These are phyloP conservation scores for Amphicarpaea edgeworthii DNA, from an alignment of 306 rosid species.

Conservation along the genomic window DNA sequence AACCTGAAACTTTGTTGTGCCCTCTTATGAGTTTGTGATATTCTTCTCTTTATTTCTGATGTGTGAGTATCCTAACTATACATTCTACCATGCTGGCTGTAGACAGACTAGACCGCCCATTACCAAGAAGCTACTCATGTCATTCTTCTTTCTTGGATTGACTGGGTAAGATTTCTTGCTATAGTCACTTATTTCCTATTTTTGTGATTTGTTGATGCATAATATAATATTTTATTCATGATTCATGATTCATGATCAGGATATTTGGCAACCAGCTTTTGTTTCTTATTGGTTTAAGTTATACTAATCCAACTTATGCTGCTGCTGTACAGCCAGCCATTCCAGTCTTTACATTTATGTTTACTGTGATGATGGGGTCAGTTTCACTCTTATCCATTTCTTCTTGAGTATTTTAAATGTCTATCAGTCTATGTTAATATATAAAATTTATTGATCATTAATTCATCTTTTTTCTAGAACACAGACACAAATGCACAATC, in stretches of 20 bases:
- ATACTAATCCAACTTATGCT: conserved; percentile 95
- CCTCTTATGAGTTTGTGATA: neutral
- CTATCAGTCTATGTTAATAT: neutral
- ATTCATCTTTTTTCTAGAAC: neutral
- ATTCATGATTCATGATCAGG: conserved; percentile 57
- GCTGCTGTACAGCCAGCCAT: conserved; percentile 90
- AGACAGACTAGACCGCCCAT: conserved; percentile 81
- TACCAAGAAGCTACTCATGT: conserved; percentile 61
- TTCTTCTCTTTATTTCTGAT: conserved; percentile 30
- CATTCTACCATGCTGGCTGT: conserved; percentile 41
- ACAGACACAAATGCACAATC: conserved; percentile 23
- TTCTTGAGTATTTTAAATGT: neutral
- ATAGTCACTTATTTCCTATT: conserved; percentile 23
- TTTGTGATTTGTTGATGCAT: conserved; percentile 36
- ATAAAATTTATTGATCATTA: neutral
- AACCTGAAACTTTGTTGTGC: neutral
- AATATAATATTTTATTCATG: conserved; percentile 33
- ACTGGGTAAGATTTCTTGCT: conserved; percentile 71
- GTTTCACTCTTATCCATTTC: conserved; percentile 48
- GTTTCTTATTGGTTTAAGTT: conserved; percentile 94
- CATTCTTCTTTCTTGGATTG: conserved; percentile 87
- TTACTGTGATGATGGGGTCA: conserved; percentile 86
- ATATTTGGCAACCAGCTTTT: conserved; percentile 92
- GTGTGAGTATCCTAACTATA: conserved; percentile 27
- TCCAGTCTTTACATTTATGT: conserved; percentile 89